Evolutionary conservation across 495 filamentous ascomycete genomes (phyloP), one percentile per base, ranked within the genome.

Genomic region (Podospora tetraspora): DNA sequence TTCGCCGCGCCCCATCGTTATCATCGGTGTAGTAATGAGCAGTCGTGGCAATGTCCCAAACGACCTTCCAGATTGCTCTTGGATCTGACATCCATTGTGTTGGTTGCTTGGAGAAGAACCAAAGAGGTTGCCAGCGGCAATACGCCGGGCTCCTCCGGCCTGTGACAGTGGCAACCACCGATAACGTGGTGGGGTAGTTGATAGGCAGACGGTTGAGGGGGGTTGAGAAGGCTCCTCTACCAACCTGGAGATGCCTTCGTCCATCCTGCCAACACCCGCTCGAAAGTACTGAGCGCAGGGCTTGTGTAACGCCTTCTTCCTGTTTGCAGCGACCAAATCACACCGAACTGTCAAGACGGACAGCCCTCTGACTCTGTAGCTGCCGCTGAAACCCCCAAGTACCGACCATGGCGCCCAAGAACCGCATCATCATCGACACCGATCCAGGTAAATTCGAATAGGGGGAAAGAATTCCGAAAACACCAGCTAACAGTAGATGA

Each of bases 371-470:
- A 19, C 13, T 43, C 16, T n/a, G 43, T 52, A 1, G 19, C 19
- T 52, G 16, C n/a, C 43, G 19, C 43, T 52, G 43, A 6, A 52
- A 10, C 37, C 37, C 37, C 37, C 43, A 52, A 8, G 43, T 34
- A 34, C 60, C 16, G 43, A 77, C 57, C 64, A 88, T 88, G 85
- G 81, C 84, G 10, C 84, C 85, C 22, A 81, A 83, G 59, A 92
- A 88, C 71, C 88, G 87, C 68, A 88, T 98, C 66, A 97, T 98
- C 70, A 94, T 98, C 63, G 94, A 98, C 73, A 97, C 94, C 25
- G 94, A 97, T 75, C 94, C 94, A 58, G 92, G 87, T 79, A 62
- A 21, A 25, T 16, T 68, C 29, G 3, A 27, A 27, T 27, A 66
- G 43, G 43, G 43, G 16, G n/a, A 52, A 57, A 61, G 1, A 61